These are phyloP conservation scores for Cladophialophora bantiana DNA, from an alignment of 2,329 filamentous ascomycete genomes.

Conservation along the genomic window DNA sequence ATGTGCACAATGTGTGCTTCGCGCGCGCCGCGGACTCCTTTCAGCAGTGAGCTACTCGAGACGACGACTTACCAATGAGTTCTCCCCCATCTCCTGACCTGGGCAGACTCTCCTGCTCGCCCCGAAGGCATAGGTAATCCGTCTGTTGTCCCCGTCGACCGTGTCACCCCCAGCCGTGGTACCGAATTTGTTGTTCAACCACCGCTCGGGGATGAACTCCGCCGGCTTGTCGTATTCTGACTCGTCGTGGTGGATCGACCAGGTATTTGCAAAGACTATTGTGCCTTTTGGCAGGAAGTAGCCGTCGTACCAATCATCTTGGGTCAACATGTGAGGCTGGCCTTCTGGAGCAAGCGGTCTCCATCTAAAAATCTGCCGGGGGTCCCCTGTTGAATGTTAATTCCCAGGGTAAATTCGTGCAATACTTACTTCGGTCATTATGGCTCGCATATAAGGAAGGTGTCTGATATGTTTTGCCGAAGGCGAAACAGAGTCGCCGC, in stretches of 20 bases:
- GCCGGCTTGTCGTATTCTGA: slow-evolving; percentile 29
- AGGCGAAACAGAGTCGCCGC: slow-evolving; percentile 58
- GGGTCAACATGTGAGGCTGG: slow-evolving; percentile 35
- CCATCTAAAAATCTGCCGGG: slow-evolving; percentile 43
- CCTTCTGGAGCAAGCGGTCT: slow-evolving; percentile 44
- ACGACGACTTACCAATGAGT: slow-evolving; percentile 22
- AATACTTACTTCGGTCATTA: slow-evolving; percentile 21
- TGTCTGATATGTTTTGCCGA: slow-evolving; percentile 56
- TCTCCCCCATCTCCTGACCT: slow-evolving; percentile 29
- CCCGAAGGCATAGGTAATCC: slow-evolving; percentile 43
- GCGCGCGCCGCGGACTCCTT: neutral
- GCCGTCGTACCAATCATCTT: slow-evolving; percentile 37
- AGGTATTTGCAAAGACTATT: slow-evolving; percentile 32
- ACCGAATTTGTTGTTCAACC: slow-evolving; percentile 31
- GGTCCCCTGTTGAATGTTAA: neutral
- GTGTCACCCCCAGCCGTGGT: neutral
- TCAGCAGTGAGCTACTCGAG: neutral
- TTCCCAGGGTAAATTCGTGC: neutral
- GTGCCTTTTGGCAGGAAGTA: slow-evolving; percentile 36
- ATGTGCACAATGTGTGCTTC: too few species aligned
- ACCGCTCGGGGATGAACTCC: slow-evolving; percentile 25
- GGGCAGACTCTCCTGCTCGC: slow-evolving; percentile 29
- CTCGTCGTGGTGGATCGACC: slow-evolving; percentile 37
- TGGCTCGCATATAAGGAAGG: slow-evolving; percentile 59
- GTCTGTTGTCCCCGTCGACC: slow-evolving; percentile 10